Evolutionary conservation across 2,329 filamentous ascomycete species (phyloP), one percentile per base, ranked within the genome.

Genomic region (Ceratocystis papillata): DNA sequence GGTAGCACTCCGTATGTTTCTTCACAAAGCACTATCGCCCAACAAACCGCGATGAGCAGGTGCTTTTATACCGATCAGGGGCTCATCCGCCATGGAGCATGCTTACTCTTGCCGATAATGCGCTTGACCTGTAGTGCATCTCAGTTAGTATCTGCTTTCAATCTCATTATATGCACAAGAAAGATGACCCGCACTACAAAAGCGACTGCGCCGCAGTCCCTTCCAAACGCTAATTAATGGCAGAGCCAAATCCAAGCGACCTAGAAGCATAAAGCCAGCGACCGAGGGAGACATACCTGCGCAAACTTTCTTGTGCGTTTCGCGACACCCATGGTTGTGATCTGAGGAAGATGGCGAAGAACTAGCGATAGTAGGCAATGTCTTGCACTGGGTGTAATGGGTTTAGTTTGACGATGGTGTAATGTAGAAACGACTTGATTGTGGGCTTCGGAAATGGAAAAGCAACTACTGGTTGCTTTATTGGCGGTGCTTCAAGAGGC

Each of bases 261-360:
- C 22, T 5, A 28, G 53, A 57, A 15, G 22, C 28, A 1, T 12
- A 30, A 17, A 33, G 15, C 50, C 20, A 57, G 53, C 28, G 53
- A 30, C 15, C 53, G n/a, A 37, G 17, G 15, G 22, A 5, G 22
- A 68, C 77, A 68, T 73, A 84, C 83, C 74, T 82, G 79, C 62
- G 86, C 93, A 75, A 96, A 97, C 79, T 96, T 96, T 79, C 92
- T 86, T 64, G 90, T 96, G 75, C 87, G 90, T 80, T 96, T 96
- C 69, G 87, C 84, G 71, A 91, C 84, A 77, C 91, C 92, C 93
- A 96, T 96, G 69, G 67, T 70, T n/a, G 48, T 50, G 48, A 50
- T 50, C 22, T 12, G 48, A 10, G 48, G 48, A 50, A 5, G 48
- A 15, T 12, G 12, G 37, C 3, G 37, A 41, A 41, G 37, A 41